Evolutionary conservation across 495 filamentous ascomycete genomes (phyloP), one percentile per base, ranked within the genome.

Genomic region (Sphaerosporella brunnea): DNA sequence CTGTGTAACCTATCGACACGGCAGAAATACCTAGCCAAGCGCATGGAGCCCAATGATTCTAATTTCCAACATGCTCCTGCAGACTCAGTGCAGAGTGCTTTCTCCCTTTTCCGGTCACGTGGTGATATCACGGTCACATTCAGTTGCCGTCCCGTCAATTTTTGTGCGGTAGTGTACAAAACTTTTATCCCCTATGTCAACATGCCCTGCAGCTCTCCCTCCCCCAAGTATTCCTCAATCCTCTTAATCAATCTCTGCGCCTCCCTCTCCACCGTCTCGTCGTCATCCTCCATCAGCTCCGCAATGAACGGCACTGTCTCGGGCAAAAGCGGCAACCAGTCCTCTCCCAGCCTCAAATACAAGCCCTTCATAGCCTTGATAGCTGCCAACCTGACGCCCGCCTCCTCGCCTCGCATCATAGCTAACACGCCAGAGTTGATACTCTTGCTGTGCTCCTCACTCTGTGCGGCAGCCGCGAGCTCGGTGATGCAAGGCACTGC

Each of bases 271-370:
- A 97, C 87, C 20, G 63, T 68, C 64, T 95, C 88, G 52, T 95
- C 84, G 52, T 93, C 90, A 62, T 97, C 90, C 63, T 97, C 92
- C 68, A 90, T 80, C 51, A 92, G 58, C 64, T 97, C 90, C 51
- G 80, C 87, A 42, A 97, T 90, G 46, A 83, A 81, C 25, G 90
- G 90, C 53, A 96, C 66, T 77, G 94, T 93, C 71, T 97, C 88
- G 0, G 87, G 82, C 61, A 96, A 64, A 62, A 87, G 68, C 1
- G 74, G 71, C 49, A 96, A 63, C 92, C 92, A 96, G 53, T 96
- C 90, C 55, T 95, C 84, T 19, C 84, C 86, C 19, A 95, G 63
- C 45, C 73, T 68, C 44, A 76, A 72, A 18, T 85, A 87, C 41
- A 97, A 69, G 1, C 70, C 74, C 51, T 78, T 78, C 67, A 95